Evolutionary conservation across 106 monocot species (phyloP), one percentile per base, ranked within the genome.

Genomic region (Dactylorhiza incarnata): DNA sequence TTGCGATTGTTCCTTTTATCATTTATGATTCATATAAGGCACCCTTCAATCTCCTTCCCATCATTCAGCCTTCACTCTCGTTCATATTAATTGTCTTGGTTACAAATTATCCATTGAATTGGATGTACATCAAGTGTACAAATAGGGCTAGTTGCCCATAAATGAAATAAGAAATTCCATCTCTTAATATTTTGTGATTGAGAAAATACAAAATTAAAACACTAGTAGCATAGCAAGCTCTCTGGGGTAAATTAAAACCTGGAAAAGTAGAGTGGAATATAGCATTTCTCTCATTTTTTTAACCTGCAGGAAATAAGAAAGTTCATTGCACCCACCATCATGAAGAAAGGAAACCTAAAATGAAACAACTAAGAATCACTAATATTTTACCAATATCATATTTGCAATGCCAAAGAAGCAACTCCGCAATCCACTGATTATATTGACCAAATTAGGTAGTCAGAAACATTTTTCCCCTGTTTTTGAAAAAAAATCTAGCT

Each of bases 321-420:
- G 23, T 49, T 72, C 49, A 72, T 49, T 17, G 47, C 12, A 5
- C 16, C 9, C 69, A 43, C 13, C 22, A 29, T 68, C 37, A 52
- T 58, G 7, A 45, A 51, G 23, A 78, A 29, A 48, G 44, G 17
- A 16, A 68, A 53, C 51, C n/a, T 37, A 79, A 37, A 6, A 49
- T 52, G 17, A 53, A 37, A 25, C 4, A 65, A 61, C 50, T 63
- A 26, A 19, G 6, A 72, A 43, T 5, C 65, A 73, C 52, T 50
- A 78, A 25, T 16, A 16, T 48, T 73, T 83, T 97, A 97, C 96
- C 93, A 97, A 85, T 71, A 89, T 89, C 89, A 89, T 91, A 77
- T 97, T 97, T 81, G 91, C 96, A 49, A 97, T 81, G 48, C 86
- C 85, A 82, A 97, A 97, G 82, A 80, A 91, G 89, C 87, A 91